Evolutionary conservation across 2,329 filamentous ascomycete species (phyloP), one percentile per base, ranked within the genome.

Genomic region (Phaeoacremonium minimum): DNA sequence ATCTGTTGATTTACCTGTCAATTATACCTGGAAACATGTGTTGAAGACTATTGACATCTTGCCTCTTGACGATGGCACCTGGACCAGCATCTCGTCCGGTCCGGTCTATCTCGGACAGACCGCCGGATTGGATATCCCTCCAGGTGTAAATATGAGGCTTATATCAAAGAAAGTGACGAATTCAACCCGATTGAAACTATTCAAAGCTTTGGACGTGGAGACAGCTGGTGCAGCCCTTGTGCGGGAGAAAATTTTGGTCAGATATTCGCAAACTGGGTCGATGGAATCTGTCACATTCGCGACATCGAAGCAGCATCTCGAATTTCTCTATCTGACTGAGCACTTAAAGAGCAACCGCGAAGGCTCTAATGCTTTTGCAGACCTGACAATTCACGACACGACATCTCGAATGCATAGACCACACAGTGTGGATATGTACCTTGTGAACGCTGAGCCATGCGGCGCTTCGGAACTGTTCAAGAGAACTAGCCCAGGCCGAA

Each of bases 281-380:
- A 4, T 4, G 20, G 1, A 3, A n/a, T 6, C 11, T 4, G 7
- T 35, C 6, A 15, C 32, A 6, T 11, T 43, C 7, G 17, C 33
- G 6, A 30, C 19, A 1, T 46, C 46, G 15, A 38, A 39, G 15
- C 12, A n/a, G 6, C 42, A 49, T 15, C 34, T 50, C 7, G 29
- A 32, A n/a, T 49, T 51, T 28, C 39, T 51, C 5, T 51, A 46
- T 32, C 29, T 41, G 12, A 46, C 43, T 17, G 6, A 47, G 2
- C 16, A 33, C 3, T 15, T 28, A 17, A 15, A 6, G 12, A 6
- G 6, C 8, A 14, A 13, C 4, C 11, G 31, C 13, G 26, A 38
- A 6, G 4, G 6, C 8, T 15, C 28, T n/a, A 31, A 32, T n/a
- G n/a, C n/a, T n/a, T n/a, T n/a, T 12, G 17, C 14, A 4, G 5